A percentile compares a stretch with the other conserved stretches of the same genome.
phyloP scores from a whole-genome alignment of 805 yeast species.

The Candida railenensis region DNA sequence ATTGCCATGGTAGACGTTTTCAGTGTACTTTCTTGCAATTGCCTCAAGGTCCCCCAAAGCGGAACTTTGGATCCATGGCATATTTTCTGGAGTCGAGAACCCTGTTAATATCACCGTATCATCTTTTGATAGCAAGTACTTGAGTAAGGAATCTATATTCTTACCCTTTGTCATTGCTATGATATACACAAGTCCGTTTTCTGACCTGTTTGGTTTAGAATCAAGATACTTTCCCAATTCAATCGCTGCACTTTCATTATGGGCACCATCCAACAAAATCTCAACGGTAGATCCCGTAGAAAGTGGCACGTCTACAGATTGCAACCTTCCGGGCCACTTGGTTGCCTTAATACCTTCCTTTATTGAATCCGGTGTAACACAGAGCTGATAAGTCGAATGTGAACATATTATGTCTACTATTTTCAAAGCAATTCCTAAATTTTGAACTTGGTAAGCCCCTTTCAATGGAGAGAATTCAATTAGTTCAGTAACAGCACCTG shows the following conservation, averaged over 20 bases:
- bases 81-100: constrained; percentile 74
- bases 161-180: constrained; percentile 80
- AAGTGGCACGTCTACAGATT: constrained; percentile 26
- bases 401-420: constrained; percentile 42
- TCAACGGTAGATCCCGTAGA: constrained; percentile 16
- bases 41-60: constrained; percentile 28
- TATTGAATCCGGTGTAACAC: constrained; percentile 35
- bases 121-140: constrained; percentile 44
- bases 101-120: constrained; percentile 64
- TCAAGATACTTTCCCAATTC: constrained; percentile 59
- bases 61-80: constrained; percentile 87
- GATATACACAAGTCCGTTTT: constrained; percentile 51
- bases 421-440: constrained; percentile 65
- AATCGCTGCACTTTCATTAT: constrained; percentile 81
- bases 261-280: constrained; percentile 86
- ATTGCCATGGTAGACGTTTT: constrained; percentile 11
- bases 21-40: constrained; percentile 19
- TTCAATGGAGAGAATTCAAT: constrained; percentile 48
- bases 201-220: constrained; percentile 12
- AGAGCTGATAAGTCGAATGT: constrained; percentile 9
- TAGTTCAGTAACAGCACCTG: neutral
- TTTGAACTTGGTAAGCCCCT: constrained; percentile 73
- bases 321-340: constrained; percentile 88
- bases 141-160: constrained; percentile 49
- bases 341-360: constrained; percentile 53